These are phyloP conservation scores for Rehmannia glutinosa DNA, from an alignment of 257 asterid genomes.

Conservation along the genomic window DNA sequence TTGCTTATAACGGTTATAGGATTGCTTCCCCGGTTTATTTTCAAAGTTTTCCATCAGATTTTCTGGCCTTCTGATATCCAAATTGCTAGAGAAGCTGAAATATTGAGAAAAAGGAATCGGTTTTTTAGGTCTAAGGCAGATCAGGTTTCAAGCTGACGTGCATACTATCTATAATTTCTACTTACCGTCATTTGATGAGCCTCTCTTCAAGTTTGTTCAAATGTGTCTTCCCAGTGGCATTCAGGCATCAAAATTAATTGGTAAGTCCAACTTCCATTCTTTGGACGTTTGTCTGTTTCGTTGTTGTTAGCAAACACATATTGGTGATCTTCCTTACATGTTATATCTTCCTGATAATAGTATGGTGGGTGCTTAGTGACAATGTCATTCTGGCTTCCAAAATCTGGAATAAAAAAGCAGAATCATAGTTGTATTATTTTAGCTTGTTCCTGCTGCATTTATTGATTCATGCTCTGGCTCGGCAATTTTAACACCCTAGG, in stretches of 20 bases:
- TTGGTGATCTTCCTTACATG: no score
- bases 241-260: slow-evolving; percentile 21
- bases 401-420: no score
- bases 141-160: slow-evolving; percentile 42
- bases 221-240: slow-evolving; percentile 26
- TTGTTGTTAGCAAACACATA: not conserved
- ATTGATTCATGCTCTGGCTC: no score
- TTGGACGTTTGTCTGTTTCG: no score
- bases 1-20: slow-evolving; percentile 69
- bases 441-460: no score
- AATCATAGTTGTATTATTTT: no score
- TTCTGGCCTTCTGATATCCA: slow-evolving; percentile 93
- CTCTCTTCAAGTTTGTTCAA: slow-evolving; percentile 26
- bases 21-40: slow-evolving; percentile 86
- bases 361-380: no score
- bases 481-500: no score
- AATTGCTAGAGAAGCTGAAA: slow-evolving; percentile 95
- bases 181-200: slow-evolving; percentile 18
- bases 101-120: slow-evolving; percentile 44
- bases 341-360: no score
- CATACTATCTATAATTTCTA: slow-evolving; percentile 20
- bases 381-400: no score
- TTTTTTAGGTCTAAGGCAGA: slow-evolving; percentile 41
- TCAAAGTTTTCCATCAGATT: slow-evolving; percentile 62
- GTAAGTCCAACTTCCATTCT: slow-evolving; percentile 16